Conservation (phyloP, 2,329 filamentous ascomycete species). For the Talaromyces sp. region DNA sequence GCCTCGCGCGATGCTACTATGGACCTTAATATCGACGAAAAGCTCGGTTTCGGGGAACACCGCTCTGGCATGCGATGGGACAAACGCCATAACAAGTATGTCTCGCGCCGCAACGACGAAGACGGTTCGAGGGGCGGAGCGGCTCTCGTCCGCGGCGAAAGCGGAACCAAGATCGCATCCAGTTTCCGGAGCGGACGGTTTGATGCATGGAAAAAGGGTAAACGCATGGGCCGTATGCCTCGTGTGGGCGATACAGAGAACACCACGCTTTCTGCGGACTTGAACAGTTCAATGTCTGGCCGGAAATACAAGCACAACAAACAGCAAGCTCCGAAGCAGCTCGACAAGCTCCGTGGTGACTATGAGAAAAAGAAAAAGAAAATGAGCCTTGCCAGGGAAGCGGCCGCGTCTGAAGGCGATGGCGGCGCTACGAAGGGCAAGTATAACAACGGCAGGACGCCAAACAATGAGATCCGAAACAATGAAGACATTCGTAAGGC, state of each 20-base stretch:
- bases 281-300: constrained; percentile 37
- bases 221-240: constrained; percentile 73
- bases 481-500: constrained; percentile 81
- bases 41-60: constrained; percentile 70
- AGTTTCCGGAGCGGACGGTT: constrained; percentile 90
- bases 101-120: constrained; percentile 84
- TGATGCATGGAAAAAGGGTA: constrained; percentile 83
- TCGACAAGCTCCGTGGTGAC: constrained; percentile 88
- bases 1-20: constrained; percentile 83
- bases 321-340: constrained; percentile 83
- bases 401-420: constrained; percentile 24
- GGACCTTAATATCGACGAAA: constrained; percentile 89
- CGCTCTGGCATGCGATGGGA: constrained; percentile 86
- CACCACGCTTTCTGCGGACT: constrained; percentile 27
- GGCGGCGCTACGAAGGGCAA: constrained; percentile 12
- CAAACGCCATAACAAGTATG: constrained; percentile 94
- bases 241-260: constrained; percentile 76
- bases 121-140: constrained; percentile 72
- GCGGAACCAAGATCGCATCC: constrained; percentile 91
- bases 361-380: constrained; percentile 88
- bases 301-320: constrained; percentile 78
- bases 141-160: constrained; percentile 78
- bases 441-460: constrained; percentile 45
- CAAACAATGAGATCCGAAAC: constrained; percentile 75
- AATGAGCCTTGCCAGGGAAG: constrained; percentile 75